Base-by-base conservation (phyloP, 2,329 filamentous ascomycete species). In the Sarocladium brachiariae region DNA sequence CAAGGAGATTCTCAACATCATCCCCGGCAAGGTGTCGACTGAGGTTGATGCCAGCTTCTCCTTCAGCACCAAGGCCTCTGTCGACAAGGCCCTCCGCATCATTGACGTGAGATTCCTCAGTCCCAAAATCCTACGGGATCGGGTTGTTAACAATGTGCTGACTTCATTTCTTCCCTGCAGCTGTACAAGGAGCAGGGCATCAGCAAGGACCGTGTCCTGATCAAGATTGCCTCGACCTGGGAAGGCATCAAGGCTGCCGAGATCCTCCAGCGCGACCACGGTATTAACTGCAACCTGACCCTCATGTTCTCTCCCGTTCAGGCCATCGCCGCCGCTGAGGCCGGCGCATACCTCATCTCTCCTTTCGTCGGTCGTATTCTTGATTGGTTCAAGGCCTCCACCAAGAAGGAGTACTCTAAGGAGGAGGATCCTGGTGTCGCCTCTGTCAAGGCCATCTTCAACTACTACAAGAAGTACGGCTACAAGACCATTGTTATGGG, bases 401-500 rank as follows among this genome's bases (percentile, higher is more conserved):
- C 84, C 71, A 95, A 95, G 85, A 91, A 95, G 82, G 87, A 93
- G 60, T 99, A 91, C 84, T 65, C 78, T 69, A 81, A 89, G 70
- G 76, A 87, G 72, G 88, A 95, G 71, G 93, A 99, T 78, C 93
- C 93, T 52, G 93, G 93, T 78, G 93, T 99, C 72, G 81, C 89
- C 77, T 92, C 87, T 59, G 93, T 99, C 67, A 81, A 92, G 80
- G 68, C 65, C 72, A 99, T 99, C 78, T 99, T 86, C 84, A 93
- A 99, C 83, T 99, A 99, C 88, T 99, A 99, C 87, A 99, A 99
- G 89, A 97, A 97, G 82, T 89, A 77, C 72, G 89, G 87, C 71
- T 96, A 99, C 86, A 96, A 95, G 65, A 99, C 93, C 71, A 96
- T 97, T 63, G 93, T 99, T 74, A 99, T 99, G 93, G 93, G 93